phyloP scores from a whole-genome alignment of 148 eudicot species.

The Camellia granthamiana region DNA sequence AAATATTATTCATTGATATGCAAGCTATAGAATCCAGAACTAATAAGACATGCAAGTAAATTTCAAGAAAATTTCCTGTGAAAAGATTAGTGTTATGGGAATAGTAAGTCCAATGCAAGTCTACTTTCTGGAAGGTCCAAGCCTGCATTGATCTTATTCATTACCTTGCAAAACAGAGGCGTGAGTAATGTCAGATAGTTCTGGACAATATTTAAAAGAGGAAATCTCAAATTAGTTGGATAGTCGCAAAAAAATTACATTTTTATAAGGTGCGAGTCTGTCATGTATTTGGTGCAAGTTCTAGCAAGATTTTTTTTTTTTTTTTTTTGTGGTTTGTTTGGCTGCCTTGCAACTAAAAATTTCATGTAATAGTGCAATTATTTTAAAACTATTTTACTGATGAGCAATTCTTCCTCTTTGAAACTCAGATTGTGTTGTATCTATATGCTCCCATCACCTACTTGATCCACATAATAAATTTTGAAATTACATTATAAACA shows the following conservation, averaged over 20 bases:
- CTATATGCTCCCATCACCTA: constrained; percentile 97
- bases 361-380: too few relatives aligned
- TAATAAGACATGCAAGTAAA: not conserved
- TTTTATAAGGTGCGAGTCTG: too few relatives aligned
- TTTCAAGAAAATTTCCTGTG: not conserved
- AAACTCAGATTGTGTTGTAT: constrained; percentile 35
- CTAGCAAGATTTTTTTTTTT: too few relatives aligned
- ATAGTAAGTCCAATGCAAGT: not conserved
- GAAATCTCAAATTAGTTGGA: too few relatives aligned
- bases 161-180: constrained; percentile 81
- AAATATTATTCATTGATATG: not conserved
- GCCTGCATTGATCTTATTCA: constrained; percentile 99
- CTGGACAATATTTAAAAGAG: constrained; percentile 68
- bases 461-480: constrained; percentile 27
- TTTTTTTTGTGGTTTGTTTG: too few relatives aligned
- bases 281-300: too few relatives aligned
- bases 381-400: too few relatives aligned
- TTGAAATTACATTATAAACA: not conserved
- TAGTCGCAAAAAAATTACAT: too few relatives aligned
- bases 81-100: not conserved
- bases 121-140: constrained; percentile 3
- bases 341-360: too few relatives aligned
- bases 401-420: too few relatives aligned
- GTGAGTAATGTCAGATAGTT: constrained; percentile 94
- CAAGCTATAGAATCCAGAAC: not conserved